phyloP scores from a whole-genome alignment of 768 basidiomycete genomes.

The Pulveroboletus sp. region DNA sequence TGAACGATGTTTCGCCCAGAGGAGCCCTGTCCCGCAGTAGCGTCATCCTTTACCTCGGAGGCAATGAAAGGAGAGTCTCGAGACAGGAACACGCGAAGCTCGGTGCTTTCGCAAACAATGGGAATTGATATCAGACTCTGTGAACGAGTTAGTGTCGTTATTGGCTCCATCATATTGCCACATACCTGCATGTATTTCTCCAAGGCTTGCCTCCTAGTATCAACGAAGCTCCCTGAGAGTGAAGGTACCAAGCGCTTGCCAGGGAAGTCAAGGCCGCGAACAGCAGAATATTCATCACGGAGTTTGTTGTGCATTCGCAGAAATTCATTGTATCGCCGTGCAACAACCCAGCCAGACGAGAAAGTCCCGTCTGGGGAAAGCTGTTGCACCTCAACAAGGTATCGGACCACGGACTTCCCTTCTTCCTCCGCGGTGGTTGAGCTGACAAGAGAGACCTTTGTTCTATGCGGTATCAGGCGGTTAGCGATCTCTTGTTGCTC shows the following conservation, averaged over 20 bases:
- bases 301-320: conserved; percentile 83
- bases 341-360: conserved; percentile 88
- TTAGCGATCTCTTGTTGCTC: conserved; percentile 94
- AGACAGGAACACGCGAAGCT: conserved; percentile 82
- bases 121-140: conserved; percentile 74
- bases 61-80: conserved; percentile 81
- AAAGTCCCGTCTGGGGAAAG: conserved; percentile 73
- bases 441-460: conserved; percentile 78
- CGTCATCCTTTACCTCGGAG: conserved; percentile 39
- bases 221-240: conserved; percentile 86
- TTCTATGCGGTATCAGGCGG: conserved; percentile 77
- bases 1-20: conserved; percentile 77
- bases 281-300: conserved; percentile 65
- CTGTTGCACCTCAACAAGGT: conserved; percentile 90
- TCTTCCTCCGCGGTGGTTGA: conserved; percentile 79
- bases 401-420: conserved; percentile 88
- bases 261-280: conserved; percentile 81
- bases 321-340: conserved; percentile 94
- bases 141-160: not conserved
- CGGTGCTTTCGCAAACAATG: conserved; percentile 74
- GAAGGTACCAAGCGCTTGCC: conserved; percentile 88
- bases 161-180: not conserved
- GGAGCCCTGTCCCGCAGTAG: conserved; percentile 45
- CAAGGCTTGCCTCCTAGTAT: conserved; percentile 68
- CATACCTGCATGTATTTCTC: conserved; percentile 89